A percentile compares a stretch with the other conserved stretches of the same genome.
These are phyloP conservation scores for Fusarium concolor DNA, from an alignment of 2,329 filamentous ascomycete genomes.

Conservation along the genomic window DNA sequence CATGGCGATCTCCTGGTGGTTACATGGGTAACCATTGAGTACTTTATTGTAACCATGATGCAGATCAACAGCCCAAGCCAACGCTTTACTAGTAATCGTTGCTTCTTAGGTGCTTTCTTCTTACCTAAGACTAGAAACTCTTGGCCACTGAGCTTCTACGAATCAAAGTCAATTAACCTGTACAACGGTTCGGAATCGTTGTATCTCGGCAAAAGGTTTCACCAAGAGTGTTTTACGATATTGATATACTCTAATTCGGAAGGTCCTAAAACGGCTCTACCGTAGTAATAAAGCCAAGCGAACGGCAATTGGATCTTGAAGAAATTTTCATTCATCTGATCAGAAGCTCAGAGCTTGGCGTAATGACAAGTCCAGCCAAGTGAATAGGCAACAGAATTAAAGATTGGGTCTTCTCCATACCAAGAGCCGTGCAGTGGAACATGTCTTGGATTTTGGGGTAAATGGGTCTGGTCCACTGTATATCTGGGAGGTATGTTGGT, in stretches of 20 bases:
- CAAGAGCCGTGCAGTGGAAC: conserved; percentile 11
- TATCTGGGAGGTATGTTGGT: neutral
- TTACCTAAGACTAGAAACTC: too few relatives aligned
- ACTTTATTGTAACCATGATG: too few relatives aligned
- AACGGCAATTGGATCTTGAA: neutral
- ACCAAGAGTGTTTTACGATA: neutral
- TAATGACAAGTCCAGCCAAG: neutral
- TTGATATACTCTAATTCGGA: neutral
- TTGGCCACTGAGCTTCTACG: too few relatives aligned
- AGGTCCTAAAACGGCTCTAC: neutral
- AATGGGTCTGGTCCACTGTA: conserved; percentile 9
- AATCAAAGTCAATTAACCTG: neutral
- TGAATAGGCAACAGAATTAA: conserved; percentile 37
- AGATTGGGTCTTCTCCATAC: conserved; percentile 19
- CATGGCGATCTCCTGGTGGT: too few relatives aligned
- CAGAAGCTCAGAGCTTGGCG: conserved; percentile 6
- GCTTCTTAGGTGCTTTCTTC: neutral
- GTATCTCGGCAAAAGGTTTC: neutral
- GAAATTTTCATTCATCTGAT: neutral
- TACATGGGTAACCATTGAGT: too few relatives aligned
- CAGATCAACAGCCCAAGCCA: too few relatives aligned
- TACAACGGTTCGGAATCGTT: neutral
- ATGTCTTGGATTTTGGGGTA: neutral
- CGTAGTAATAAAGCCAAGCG: neutral
- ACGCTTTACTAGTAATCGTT: too few relatives aligned